Evolutionary conservation across 1,139 yeast genomes (phyloP).

Genomic region (Nakaseomyces uthaithaninus): DNA sequence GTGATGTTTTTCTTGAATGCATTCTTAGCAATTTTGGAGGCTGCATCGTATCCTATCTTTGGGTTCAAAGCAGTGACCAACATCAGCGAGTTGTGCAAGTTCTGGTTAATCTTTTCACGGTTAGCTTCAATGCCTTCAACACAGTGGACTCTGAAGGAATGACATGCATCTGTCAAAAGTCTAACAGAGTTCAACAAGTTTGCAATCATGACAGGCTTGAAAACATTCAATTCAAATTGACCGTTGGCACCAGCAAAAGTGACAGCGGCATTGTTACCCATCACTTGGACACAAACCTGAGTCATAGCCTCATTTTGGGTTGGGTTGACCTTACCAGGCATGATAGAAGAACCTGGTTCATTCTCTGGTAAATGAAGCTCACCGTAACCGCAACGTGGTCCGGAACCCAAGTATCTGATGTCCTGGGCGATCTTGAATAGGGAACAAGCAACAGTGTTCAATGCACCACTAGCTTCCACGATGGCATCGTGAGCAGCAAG

Average conservation of each 20-base stretch:
- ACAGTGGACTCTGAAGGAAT: slow-evolving; percentile 88
- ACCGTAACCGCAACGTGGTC: slow-evolving; percentile 99
- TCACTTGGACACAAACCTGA: slow-evolving; percentile 95
- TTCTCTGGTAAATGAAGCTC: slow-evolving; percentile 93
- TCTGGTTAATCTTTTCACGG: slow-evolving; percentile 74
- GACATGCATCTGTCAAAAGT: slow-evolving; percentile 78
- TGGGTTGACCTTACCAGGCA: slow-evolving; percentile 99
- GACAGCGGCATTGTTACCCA: slow-evolving; percentile 91
- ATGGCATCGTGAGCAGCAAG: slow-evolving; percentile 98
- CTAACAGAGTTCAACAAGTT: slow-evolving; percentile 84
- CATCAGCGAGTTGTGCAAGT: slow-evolving; percentile 91
- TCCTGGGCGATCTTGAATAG: slow-evolving; percentile 95
- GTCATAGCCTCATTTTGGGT: slow-evolving; percentile 98
- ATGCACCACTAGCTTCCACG: slow-evolving; percentile 95
- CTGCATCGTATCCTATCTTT: slow-evolving; percentile 94
- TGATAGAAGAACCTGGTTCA: slow-evolving; percentile 97
- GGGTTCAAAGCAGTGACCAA: slow-evolving; percentile 97
- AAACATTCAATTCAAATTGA: slow-evolving; percentile 95
- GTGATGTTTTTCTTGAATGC: slow-evolving; percentile 98
- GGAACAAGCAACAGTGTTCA: slow-evolving; percentile 89
- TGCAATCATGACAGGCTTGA: slow-evolving; percentile 91
- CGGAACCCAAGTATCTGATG: slow-evolving; percentile 95
- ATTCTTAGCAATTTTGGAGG: slow-evolving; percentile 95
- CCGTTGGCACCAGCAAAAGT: slow-evolving; percentile 98
- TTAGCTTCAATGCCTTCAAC: slow-evolving; percentile 92